phyloP scores from a whole-genome alignment of 805 yeast species.

The Helenozyma baotianmanensis region DNA sequence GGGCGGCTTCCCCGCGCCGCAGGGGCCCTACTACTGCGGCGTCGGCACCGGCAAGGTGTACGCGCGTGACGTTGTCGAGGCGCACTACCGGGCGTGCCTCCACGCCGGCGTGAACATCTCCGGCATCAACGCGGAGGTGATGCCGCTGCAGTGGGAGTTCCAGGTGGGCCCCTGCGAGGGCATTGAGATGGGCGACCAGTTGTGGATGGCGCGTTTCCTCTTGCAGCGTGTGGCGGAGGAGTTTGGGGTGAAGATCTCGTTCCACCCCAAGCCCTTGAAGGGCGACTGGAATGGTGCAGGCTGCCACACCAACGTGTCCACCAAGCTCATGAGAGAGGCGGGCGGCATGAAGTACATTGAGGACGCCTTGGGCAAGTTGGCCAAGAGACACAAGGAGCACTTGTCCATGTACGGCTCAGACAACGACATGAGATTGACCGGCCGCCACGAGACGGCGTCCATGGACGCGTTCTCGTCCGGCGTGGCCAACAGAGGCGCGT shows the following conservation, averaged over 20 bases:
- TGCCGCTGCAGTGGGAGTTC: slow-evolving; percentile 99
- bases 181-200: slow-evolving; percentile 93
- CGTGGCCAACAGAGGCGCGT: slow-evolving; percentile 99
- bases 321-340: slow-evolving; percentile 81
- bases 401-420: slow-evolving; percentile 92
- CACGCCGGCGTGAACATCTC: slow-evolving; percentile 87
- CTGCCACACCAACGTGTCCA: slow-evolving; percentile 98
- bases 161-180: slow-evolving; percentile 99
- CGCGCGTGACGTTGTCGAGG: slow-evolving; percentile 97
- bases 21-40: slow-evolving; percentile 99
- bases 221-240: slow-evolving; percentile 96
- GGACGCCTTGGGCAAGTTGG: slow-evolving; percentile 85
- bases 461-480: slow-evolving; percentile 88
- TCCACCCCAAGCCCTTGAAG: slow-evolving; percentile 98
- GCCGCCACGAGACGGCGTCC: slow-evolving; percentile 97
- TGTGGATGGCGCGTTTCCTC: slow-evolving; percentile 94
- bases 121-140: slow-evolving; percentile 98
- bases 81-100: slow-evolving; percentile 97
- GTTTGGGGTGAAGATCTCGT: slow-evolving; percentile 95
- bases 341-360: slow-evolving; percentile 97
- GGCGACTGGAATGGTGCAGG: slow-evolving; percentile 99
- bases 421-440: slow-evolving; percentile 93
- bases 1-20: slow-evolving; percentile 99
- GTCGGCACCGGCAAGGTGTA: slow-evolving; percentile 98
- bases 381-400: slow-evolving; percentile 96